A percentile compares a stretch with the other conserved stretches of the same genome.
Evolutionary conservation across 2,329 filamentous ascomycete genomes (phyloP).

Genomic region (Penicillium janthinellum): DNA sequence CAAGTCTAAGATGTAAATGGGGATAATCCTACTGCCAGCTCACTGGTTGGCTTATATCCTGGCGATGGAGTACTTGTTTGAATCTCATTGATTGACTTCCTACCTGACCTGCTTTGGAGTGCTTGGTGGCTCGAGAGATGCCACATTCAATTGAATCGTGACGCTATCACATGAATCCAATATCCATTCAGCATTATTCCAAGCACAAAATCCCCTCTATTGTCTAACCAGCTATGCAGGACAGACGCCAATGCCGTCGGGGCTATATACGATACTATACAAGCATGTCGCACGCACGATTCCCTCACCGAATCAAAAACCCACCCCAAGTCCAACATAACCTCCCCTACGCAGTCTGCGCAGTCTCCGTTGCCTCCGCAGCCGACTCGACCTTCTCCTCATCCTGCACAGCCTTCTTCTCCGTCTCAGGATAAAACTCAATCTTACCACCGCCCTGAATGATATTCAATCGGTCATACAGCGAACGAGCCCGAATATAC

Average conservation of each 20-base stretch:
- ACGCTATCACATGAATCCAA: background rate
- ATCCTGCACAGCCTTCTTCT: slow-evolving; percentile 18
- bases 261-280: slow-evolving; percentile 16
- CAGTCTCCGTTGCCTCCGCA: background rate
- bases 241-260: slow-evolving; percentile 1
- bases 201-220: slow-evolving; percentile 1
- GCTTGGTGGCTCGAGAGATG: background rate
- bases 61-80: background rate
- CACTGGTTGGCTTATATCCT: background rate
- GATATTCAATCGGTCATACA: slow-evolving; percentile 80
- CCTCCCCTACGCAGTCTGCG: slow-evolving; percentile 8
- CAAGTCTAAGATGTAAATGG: slow-evolving; percentile 78
- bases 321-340: background rate
- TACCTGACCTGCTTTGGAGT: background rate
- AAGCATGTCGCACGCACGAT: slow-evolving; percentile 6
- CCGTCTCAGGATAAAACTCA: slow-evolving; percentile 65
- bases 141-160: background rate
- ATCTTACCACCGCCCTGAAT: slow-evolving; percentile 68
- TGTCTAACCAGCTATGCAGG: slow-evolving; percentile 8
- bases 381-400: background rate
- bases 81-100: background rate
- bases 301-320: background rate
- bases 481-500: slow-evolving; percentile 76
- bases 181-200: background rate
- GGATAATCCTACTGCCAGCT: background rate